Conservation (phyloP, 2,329 filamentous ascomycete genomes). For the Dactylellina parvicollis region DNA sequence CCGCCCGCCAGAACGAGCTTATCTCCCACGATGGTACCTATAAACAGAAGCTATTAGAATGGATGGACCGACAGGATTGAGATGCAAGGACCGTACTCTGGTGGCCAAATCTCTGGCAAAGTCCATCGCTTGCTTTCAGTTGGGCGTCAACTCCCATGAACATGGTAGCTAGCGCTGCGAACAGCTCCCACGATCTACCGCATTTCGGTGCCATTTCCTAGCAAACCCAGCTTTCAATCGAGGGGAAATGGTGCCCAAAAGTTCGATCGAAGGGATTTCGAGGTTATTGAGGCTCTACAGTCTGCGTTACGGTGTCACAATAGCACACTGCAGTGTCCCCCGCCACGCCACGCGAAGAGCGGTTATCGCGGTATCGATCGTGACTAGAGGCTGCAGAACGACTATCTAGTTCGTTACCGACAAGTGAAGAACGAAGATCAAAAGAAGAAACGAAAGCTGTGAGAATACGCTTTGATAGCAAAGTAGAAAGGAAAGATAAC, state of each 20-base stretch:
- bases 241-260: neutral
- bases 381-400: neutral
- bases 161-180: conserved; percentile 27
- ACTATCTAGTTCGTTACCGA: no score
- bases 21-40: conserved; percentile 37
- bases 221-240: neutral
- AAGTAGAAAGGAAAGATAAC: conserved; percentile 1
- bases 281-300: conserved; percentile 1
- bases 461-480: neutral
- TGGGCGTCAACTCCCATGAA: conserved; percentile 40
- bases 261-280: no score
- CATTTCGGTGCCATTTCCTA: conserved; percentile 42
- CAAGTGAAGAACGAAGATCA: neutral
- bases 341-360: conserved; percentile 24
- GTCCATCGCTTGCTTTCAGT: conserved; percentile 32
- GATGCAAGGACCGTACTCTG: conserved; percentile 19
- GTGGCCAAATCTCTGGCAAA: conserved; percentile 49
- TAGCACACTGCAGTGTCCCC: conserved; percentile 7
- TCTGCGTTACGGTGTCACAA: conserved; percentile 11
- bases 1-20: conserved; percentile 48
- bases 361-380: conserved; percentile 12
- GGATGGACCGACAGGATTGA: neutral
- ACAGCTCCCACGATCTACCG: conserved; percentile 48
- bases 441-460: neutral
- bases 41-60: neutral